Evolutionary conservation across 2,329 filamentous ascomycete genomes (phyloP).

Genomic region (Hansfordia pulvinata): DNA sequence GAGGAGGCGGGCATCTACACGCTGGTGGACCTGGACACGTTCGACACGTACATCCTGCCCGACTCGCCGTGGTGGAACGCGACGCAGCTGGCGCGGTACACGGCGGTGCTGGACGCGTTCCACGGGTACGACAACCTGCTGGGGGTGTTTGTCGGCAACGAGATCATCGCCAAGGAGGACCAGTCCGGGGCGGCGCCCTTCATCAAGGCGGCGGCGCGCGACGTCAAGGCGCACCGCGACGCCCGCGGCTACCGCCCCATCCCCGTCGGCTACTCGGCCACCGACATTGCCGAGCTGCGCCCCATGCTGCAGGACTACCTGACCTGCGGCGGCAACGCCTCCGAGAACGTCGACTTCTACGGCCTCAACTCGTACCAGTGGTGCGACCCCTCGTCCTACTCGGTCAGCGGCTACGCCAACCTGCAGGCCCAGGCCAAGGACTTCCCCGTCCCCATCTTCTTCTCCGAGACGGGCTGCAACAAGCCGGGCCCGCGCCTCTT

Average conservation of each 20-base stretch:
- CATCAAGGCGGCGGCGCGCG: slow-evolving; percentile 68
- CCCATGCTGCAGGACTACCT: slow-evolving; percentile 58
- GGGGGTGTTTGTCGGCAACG: slow-evolving; percentile 80
- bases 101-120: slow-evolving; percentile 64
- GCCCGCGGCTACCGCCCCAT: slow-evolving; percentile 66
- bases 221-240: slow-evolving; percentile 72
- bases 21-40: slow-evolving; percentile 72
- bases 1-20: slow-evolving; percentile 71
- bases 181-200: slow-evolving; percentile 59
- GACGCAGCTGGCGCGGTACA: slow-evolving; percentile 54
- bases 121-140: slow-evolving; percentile 66
- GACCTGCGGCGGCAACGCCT: slow-evolving; percentile 58
- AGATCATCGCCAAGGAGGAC: slow-evolving; percentile 55
- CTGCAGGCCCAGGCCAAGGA: slow-evolving; percentile 53
- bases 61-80: slow-evolving; percentile 56
- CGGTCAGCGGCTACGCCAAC: slow-evolving; percentile 52
- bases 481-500: slow-evolving; percentile 46
- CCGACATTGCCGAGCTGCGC: slow-evolving; percentile 60
- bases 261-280: slow-evolving; percentile 76
- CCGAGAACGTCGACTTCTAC: slow-evolving; percentile 70
- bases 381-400: slow-evolving; percentile 49
- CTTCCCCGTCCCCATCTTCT: slow-evolving; percentile 77
- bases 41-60: slow-evolving; percentile 53
- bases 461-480: slow-evolving; percentile 83
- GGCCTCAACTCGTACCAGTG: slow-evolving; percentile 76